A percentile compares a stretch with the other conserved stretches of the same genome.
Conservation (phyloP, 306 rosid species). For the Fagus crenata region DNA sequence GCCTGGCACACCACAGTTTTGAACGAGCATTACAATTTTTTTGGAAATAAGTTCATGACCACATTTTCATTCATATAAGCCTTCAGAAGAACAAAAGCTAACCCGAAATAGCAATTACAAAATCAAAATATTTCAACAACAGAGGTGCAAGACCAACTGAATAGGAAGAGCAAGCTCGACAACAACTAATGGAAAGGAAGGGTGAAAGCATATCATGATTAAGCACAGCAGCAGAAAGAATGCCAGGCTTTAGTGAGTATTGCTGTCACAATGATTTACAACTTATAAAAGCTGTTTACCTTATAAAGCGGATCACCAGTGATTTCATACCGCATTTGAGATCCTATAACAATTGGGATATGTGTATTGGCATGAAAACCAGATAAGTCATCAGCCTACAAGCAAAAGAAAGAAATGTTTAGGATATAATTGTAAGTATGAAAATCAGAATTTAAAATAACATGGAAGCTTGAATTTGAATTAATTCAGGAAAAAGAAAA, state of each 20-base stretch:
- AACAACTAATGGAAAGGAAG: neutral
- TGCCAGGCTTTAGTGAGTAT: constrained; percentile 13
- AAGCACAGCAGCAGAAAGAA: constrained; percentile 4
- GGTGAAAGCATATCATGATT: neutral
- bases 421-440: constrained; percentile 7
- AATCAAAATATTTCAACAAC: neutral
- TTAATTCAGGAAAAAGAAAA: neutral
- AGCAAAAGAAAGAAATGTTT: constrained; percentile 7
- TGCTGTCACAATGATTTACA: constrained; percentile 11
- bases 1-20: constrained; percentile 46
- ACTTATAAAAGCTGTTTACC: constrained; percentile 44
- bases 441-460: constrained; percentile 3
- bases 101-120: neutral
- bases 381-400: constrained; percentile 73
- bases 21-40: constrained; percentile 20
- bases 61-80: constrained; percentile 6
- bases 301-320: constrained; percentile 83
- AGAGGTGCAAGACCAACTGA: constrained; percentile 1
- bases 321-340: constrained; percentile 86
- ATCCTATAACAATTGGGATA: constrained; percentile 78
- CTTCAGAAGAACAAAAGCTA: constrained; percentile 2
- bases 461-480: neutral
- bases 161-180: neutral
- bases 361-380: constrained; percentile 80
- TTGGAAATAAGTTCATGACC: constrained; percentile 5